Evolutionary conservation across 2,329 filamentous ascomycete genomes (phyloP), one percentile per base, ranked within the genome.

Genomic region (Thielaviopsis populi): DNA sequence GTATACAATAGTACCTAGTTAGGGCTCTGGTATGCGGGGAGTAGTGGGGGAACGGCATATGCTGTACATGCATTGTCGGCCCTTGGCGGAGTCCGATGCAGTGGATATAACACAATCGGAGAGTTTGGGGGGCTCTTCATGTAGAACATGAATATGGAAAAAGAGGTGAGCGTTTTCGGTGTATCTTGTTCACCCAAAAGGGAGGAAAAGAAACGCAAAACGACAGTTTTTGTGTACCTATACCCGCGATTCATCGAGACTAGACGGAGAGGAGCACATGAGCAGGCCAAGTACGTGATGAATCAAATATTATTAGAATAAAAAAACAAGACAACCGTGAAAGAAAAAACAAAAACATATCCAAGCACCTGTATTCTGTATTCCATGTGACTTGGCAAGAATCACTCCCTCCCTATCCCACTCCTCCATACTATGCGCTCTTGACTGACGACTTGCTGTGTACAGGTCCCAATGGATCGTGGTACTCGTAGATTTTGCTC

Each of bases 401-500:
- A 19, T 24, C 24, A 37, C 40, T 33, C 11, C 15, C 24, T 15
- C 30, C 15, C n/a, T 22, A 15, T 60, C 17, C 42, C 24, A 30
- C 13, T 4, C 42, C 13, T 24, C 22, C 3, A 50, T 19, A 33
- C n/a, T 33, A n/a, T 33, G 24, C 1, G 6, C 46, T 3, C 22
- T 50, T 50, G 8, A 50, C 11, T 6, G 10, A 19, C 4, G 22
- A 2, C 19, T 50, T 22, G 46, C 24, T 50, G 46, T 15, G 6
- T 2, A 27, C 6, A 3, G 40, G 6, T 17, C 69, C 67, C 7
- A 77, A 66, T 0, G 83, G 82, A 67, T 86, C 83, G 66, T 81
- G 75, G 70, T 86, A 85, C 67, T 76, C 75, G 69, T 83, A 85
- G 1, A 78, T 71, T 69, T 73, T 75, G 56, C 75, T 74, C n/a